These are phyloP conservation scores for Perkinsus olseni DNA, from an alignment of 169 alveolate species.

Conservation along the genomic window DNA sequence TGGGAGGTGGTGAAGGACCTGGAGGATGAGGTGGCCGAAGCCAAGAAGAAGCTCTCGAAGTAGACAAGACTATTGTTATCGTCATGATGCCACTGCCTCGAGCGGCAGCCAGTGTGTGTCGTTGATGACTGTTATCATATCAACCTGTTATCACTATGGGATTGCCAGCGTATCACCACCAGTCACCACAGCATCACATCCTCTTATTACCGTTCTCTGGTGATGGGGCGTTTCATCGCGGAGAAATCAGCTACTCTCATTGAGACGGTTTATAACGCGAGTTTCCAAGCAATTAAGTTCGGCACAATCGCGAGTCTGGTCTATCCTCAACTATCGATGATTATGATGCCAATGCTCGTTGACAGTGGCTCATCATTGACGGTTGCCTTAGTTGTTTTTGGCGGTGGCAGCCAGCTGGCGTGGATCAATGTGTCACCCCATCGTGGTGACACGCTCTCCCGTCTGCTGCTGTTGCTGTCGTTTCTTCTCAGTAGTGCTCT, in stretches of 20 bases:
- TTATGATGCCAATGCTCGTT: background rate
- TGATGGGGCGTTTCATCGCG: too few relatives aligned
- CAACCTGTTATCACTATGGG: background rate
- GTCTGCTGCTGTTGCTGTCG: background rate
- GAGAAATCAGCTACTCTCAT: too few relatives aligned
- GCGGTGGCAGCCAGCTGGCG: background rate
- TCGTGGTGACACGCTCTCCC: background rate
- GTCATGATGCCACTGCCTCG: too few relatives aligned
- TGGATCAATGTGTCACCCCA: background rate
- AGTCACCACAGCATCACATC: background rate
- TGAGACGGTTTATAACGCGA: background rate
- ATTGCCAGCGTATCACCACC: background rate
- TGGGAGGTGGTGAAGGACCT: slow-evolving; percentile 87
- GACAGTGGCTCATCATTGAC: background rate
- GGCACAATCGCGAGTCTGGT: background rate
- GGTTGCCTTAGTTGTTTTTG: background rate
- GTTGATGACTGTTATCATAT: background rate
- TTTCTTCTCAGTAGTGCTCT: too few relatives aligned
- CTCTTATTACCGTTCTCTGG: background rate
- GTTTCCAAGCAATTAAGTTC: background rate
- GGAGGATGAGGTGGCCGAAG: slow-evolving; percentile 45
- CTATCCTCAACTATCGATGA: background rate
- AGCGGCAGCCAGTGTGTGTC: too few relatives aligned
- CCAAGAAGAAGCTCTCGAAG: background rate
- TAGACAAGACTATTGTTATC: background rate